Conservation (phyloP, 495 filamentous ascomycete genomes). For the Aspergillus biplanus region DNA sequence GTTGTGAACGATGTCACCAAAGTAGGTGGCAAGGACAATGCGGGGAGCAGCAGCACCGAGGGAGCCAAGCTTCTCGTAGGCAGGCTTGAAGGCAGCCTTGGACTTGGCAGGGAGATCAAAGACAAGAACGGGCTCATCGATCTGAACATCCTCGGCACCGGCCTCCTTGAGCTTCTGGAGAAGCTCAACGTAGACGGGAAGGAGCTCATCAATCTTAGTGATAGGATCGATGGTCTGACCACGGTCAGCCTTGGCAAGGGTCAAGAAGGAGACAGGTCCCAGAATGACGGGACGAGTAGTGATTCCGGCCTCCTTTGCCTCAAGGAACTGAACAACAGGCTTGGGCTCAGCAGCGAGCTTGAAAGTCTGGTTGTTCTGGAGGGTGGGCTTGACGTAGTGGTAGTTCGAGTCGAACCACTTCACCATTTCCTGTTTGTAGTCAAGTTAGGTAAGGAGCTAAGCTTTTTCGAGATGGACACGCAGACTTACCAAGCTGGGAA, state of each 20-base stretch:
- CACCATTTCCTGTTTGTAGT: constrained; percentile 79
- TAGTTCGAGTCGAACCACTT: constrained; percentile 99
- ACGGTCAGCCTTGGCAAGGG: constrained; percentile 96
- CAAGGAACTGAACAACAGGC: constrained; percentile 89
- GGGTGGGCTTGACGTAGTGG: constrained; percentile 99
- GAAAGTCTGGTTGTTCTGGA: constrained; percentile 95
- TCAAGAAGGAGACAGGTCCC: constrained; percentile 95
- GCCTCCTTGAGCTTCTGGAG: constrained; percentile 90
- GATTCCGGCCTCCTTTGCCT: constrained; percentile 96
- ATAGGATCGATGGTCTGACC: constrained; percentile 89
- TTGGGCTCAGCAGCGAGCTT: constrained; percentile 85
- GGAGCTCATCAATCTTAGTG: constrained; percentile 83
- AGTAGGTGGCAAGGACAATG: constrained; percentile 91
- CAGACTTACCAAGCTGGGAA: constrained; percentile 70
- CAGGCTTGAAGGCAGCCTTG: constrained; percentile 97
- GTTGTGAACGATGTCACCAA: constrained; percentile 99
- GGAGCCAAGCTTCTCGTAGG: constrained; percentile 83
- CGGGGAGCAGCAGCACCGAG: constrained; percentile 78
- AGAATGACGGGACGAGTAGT: constrained; percentile 90
- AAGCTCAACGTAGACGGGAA: constrained; percentile 91
- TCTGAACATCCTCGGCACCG: constrained; percentile 92
- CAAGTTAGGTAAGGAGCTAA: constrained; percentile 3
- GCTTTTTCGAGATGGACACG: neutral
- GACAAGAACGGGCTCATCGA: constrained; percentile 96
- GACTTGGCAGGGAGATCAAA: constrained; percentile 84